Evolutionary conservation across 495 filamentous ascomycete species (phyloP).

Genomic region (Trichodelitschia bisporula): DNA sequence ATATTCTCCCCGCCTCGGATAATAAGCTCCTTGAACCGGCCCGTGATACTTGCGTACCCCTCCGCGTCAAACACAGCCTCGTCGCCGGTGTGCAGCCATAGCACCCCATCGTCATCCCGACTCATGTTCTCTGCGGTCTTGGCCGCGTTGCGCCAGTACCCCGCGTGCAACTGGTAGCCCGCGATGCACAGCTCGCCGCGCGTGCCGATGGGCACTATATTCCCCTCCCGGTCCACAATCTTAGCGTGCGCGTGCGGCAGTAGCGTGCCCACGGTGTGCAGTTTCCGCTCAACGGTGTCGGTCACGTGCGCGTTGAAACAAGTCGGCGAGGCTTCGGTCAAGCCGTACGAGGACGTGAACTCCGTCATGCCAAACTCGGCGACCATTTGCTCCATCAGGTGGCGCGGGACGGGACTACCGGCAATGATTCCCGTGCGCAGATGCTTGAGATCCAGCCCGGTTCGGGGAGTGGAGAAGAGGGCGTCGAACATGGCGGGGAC

Average conservation of each 20-base stretch:
- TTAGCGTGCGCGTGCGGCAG: constrained; percentile 45
- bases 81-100: constrained; percentile 47
- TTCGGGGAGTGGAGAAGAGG: constrained; percentile 28
- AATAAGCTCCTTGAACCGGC: constrained; percentile 40
- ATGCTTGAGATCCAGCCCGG: constrained; percentile 20
- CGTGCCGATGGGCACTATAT: constrained; percentile 30
- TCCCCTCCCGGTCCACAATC: constrained; percentile 34
- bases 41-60: constrained; percentile 39
- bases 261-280: constrained; percentile 39
- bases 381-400: constrained; percentile 37
- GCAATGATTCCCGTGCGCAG: constrained; percentile 44
- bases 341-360: constrained; percentile 40
- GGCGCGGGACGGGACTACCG: constrained; percentile 37
- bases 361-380: constrained; percentile 37
- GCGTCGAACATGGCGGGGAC: constrained; percentile 53
- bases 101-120: constrained; percentile 28
- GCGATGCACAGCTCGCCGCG: constrained; percentile 42
- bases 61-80: constrained; percentile 39
- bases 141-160: constrained; percentile 46
- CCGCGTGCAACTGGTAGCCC: constrained; percentile 40
- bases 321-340: constrained; percentile 47
- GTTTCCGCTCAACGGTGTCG: constrained; percentile 30
- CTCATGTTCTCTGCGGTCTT: constrained; percentile 39
- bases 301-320: constrained; percentile 46
- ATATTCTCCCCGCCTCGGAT: constrained; percentile 27